Conservation (phyloP, 176 grass and related monocot species). For the Echinochloa phyllopogon region DNA sequence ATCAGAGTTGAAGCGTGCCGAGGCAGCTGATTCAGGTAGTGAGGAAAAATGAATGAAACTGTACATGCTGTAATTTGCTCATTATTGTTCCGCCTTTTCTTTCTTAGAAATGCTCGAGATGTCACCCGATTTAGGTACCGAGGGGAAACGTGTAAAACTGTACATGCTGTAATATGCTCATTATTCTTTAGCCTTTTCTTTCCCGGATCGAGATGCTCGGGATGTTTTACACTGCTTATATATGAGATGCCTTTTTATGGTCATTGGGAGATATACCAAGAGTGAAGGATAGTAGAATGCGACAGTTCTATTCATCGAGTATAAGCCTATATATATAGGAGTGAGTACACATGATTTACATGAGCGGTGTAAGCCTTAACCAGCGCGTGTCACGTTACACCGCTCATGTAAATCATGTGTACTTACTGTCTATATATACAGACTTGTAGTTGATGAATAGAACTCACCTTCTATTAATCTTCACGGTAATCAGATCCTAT, state of each 20-base stretch:
- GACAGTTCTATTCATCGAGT: no score
- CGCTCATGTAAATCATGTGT: no score
- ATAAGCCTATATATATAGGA: no score
- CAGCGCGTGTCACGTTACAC: no score
- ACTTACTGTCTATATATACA: no score
- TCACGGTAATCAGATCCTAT: no score
- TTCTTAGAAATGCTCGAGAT: neutral
- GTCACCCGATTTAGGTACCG: neutral
- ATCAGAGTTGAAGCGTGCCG: neutral
- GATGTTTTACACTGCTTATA: neutral
- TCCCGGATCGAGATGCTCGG: neutral
- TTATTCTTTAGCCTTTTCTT: neutral
- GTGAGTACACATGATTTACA: no score
- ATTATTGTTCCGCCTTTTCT: neutral
- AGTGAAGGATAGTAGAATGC: no score
- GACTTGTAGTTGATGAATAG: no score
- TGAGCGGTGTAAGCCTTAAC: no score
- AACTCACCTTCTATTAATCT: no score
- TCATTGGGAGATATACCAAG: neutral
- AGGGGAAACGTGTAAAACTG: neutral
- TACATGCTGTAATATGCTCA: neutral
- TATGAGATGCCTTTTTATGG: neutral
- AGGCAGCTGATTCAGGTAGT: neutral
- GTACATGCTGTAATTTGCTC: neutral
- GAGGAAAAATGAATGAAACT: neutral